Conservation (phyloP, 495 filamentous ascomycete genomes). For the Penicillium soppii region DNA sequence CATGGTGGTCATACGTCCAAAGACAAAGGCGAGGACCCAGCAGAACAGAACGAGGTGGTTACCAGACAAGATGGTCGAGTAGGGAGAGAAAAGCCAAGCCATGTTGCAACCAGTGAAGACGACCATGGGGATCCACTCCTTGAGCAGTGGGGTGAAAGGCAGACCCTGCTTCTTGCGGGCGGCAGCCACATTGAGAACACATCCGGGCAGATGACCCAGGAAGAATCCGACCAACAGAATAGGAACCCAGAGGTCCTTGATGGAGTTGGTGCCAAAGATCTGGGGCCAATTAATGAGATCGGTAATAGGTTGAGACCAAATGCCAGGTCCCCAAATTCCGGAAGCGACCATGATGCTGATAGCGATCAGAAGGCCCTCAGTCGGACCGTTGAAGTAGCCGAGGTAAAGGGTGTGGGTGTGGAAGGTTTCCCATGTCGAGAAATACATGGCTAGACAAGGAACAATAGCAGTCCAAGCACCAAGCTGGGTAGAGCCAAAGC, state of each 20-base stretch:
- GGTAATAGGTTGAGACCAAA: slow-evolving; percentile 77
- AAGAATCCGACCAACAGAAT: slow-evolving; percentile 72
- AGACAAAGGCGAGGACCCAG: slow-evolving; percentile 90
- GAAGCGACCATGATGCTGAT: slow-evolving; percentile 81
- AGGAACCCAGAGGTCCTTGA: slow-evolving; percentile 86
- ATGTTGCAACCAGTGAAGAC: slow-evolving; percentile 71
- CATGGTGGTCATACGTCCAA: slow-evolving; percentile 99
- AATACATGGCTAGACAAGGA: slow-evolving; percentile 96
- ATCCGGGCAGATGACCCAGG: slow-evolving; percentile 75
- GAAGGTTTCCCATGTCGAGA: slow-evolving; percentile 99
- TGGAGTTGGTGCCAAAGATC: slow-evolving; percentile 62
- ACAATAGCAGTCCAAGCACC: slow-evolving; percentile 90
- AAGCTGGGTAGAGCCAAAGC: slow-evolving; percentile 73
- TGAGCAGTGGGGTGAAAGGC: slow-evolving; percentile 79
- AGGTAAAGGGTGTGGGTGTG: slow-evolving; percentile 97
- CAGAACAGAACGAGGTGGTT: slow-evolving; percentile 93
- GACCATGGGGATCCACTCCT: slow-evolving; percentile 91
- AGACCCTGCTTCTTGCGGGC: slow-evolving; percentile 71
- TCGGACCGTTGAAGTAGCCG: slow-evolving; percentile 95
- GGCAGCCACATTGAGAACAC: slow-evolving; percentile 75
- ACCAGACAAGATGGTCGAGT: slow-evolving; percentile 73
- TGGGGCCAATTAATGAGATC: slow-evolving; percentile 59
- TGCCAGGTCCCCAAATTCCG: slow-evolving; percentile 81
- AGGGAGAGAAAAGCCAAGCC: slow-evolving; percentile 84
- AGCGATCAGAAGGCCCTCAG: slow-evolving; percentile 89